Conservation (phyloP, 2,329 filamentous ascomycete genomes). For the Trichoderma simmonsii region DNA sequence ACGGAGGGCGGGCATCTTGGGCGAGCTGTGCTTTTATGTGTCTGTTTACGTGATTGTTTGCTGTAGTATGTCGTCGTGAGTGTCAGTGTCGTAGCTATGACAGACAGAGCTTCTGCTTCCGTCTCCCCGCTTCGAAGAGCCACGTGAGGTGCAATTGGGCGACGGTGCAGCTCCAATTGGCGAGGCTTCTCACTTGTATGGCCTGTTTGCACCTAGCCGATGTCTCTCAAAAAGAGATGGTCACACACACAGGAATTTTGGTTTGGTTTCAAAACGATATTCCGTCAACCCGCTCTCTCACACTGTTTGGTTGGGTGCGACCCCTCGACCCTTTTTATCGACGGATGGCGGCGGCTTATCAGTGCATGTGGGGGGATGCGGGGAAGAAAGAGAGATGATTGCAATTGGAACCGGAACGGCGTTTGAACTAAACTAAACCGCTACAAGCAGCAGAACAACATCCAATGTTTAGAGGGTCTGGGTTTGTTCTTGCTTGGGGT, state of each 20-base stretch:
- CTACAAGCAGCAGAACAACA: background rate
- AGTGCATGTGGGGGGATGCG: slow-evolving; percentile 10
- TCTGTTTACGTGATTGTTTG: background rate
- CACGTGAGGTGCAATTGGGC: slow-evolving; percentile 2
- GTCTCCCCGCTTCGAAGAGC: background rate
- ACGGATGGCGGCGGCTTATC: slow-evolving; percentile 20
- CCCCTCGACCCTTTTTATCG: slow-evolving; percentile 10
- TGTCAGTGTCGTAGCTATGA: background rate
- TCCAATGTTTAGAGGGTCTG: background rate
- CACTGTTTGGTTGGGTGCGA: background rate
- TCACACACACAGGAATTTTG: background rate
- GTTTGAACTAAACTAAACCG: background rate
- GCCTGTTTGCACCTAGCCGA: background rate
- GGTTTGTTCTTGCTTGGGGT: background rate
- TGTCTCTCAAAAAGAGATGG: background rate
- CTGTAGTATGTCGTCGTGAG: background rate
- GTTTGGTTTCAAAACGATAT: background rate
- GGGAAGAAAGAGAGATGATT: background rate
- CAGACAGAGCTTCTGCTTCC: background rate
- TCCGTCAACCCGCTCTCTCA: background rate
- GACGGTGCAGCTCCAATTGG: background rate
- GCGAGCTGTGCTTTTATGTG: background rate
- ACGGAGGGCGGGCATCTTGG: slow-evolving; percentile 30
- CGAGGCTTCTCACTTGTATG: background rate
- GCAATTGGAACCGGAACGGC: background rate